Percentiles rank a stretch among this genome's conserved stretches.
phyloP scores from a whole-genome alignment of 1,284 basidiomycete genomes.

The Ganoderma lingzhi region DNA sequence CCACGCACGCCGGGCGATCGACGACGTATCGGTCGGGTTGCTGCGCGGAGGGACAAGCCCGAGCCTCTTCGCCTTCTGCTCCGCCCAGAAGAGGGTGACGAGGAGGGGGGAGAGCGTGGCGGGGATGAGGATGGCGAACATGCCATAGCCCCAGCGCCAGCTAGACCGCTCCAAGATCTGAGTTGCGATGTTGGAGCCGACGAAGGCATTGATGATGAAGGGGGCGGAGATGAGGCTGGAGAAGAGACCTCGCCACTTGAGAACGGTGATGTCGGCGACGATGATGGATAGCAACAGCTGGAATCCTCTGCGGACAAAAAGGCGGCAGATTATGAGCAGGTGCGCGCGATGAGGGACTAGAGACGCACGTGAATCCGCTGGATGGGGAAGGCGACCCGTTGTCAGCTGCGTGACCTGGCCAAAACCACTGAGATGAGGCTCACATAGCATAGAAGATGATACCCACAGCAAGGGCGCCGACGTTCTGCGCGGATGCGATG shows the following conservation, averaged over 20 bases:
- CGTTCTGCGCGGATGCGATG: slow-evolving; percentile 68
- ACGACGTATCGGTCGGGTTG: slow-evolving; percentile 5
- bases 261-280: slow-evolving; percentile 83
- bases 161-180: slow-evolving; percentile 59
- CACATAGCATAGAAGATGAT: slow-evolving; percentile 64
- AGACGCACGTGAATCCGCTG: slow-evolving; percentile 62
- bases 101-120: slow-evolving; percentile 65
- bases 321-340: neutral
- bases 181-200: slow-evolving; percentile 75
- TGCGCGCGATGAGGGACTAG: neutral
- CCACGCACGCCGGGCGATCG: slow-evolving; percentile 36
- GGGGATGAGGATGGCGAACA: slow-evolving; percentile 73
- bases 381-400: neutral
- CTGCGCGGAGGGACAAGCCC: slow-evolving; percentile 45
- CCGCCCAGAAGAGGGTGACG: slow-evolving; percentile 75
- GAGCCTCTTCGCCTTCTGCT: slow-evolving; percentile 64
- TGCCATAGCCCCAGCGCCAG: slow-evolving; percentile 85
- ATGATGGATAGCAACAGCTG: slow-evolving; percentile 81
- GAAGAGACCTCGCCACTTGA: slow-evolving; percentile 81
- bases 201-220: slow-evolving; percentile 73
- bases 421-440: slow-evolving; percentile 26
- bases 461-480: slow-evolving; percentile 49
- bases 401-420: neutral
- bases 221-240: slow-evolving; percentile 71
- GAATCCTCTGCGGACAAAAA: slow-evolving; percentile 52